Percentiles rank a stretch among this genome's conserved stretches.
These are phyloP conservation scores for Acacia crassicarpa DNA, from an alignment of 306 rosid species.

Conservation along the genomic window DNA sequence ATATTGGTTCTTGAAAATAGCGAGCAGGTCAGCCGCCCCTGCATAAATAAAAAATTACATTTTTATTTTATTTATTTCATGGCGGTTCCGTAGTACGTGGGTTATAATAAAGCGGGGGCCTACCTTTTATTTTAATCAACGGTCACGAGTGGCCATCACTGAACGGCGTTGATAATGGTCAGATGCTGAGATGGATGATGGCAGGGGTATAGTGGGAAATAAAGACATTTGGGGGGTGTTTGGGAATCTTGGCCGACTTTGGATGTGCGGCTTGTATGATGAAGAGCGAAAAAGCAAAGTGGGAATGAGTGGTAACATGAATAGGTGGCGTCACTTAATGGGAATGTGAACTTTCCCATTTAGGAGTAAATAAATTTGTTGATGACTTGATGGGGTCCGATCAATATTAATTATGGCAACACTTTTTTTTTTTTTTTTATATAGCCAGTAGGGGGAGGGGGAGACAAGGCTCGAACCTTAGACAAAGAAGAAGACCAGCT, in stretches of 20 bases:
- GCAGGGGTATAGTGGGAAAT: not conserved
- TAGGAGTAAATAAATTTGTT: constrained; percentile 10
- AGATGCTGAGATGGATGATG: not conserved
- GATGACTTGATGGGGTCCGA: constrained; percentile 32
- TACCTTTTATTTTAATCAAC: not conserved
- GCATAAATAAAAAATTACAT: not conserved
- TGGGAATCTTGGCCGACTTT: constrained; percentile 24
- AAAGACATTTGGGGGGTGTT: not conserved
- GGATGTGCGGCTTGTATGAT: constrained; percentile 13
- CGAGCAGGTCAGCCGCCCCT: constrained; percentile 69
- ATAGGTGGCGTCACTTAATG: not conserved
- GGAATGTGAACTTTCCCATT: constrained; percentile 21
- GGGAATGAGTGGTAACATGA: constrained; percentile 24
- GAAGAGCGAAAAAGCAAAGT: constrained; percentile 9
- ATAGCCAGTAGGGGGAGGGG: no score
- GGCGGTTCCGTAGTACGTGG: constrained; percentile 46
- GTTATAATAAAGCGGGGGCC: constrained; percentile 29
- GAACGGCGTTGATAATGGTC: not conserved
- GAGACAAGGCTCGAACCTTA: no score
- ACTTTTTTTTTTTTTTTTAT: not conserved
- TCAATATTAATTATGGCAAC: not conserved
- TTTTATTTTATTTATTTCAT: not conserved
- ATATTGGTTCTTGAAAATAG: constrained; percentile 45
- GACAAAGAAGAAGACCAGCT: no score
- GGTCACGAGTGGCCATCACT: not conserved